Evolutionary conservation across 2,329 filamentous ascomycete genomes (phyloP).

Genomic region (Raffaelea ambrosiae): DNA sequence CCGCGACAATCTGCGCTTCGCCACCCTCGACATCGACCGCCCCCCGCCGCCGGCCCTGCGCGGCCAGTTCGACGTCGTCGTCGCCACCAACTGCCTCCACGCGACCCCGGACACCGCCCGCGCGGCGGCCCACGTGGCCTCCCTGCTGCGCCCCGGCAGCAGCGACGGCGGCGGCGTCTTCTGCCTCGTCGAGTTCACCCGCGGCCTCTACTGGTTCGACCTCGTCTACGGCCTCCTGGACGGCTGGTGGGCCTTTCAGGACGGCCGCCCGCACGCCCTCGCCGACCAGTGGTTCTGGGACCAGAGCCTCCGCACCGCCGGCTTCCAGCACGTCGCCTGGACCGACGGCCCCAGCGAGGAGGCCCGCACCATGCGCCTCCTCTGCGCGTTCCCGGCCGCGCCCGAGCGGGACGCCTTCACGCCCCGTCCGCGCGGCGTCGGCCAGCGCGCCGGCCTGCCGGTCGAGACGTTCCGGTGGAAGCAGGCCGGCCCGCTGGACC

Average conservation of each 20-base stretch:
- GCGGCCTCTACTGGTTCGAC: slow-evolving; percentile 21
- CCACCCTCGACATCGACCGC: slow-evolving; percentile 21
- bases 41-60: slow-evolving; percentile 14
- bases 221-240: slow-evolving; percentile 27
- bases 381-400: not conserved
- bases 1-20: slow-evolving; percentile 18
- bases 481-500: not conserved
- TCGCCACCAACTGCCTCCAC: slow-evolving; percentile 25
- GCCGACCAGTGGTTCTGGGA: slow-evolving; percentile 6
- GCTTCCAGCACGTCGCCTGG: slow-evolving; percentile 21
- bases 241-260: slow-evolving; percentile 29
- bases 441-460: not conserved
- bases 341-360: slow-evolving; percentile 16
- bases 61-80: slow-evolving; percentile 20
- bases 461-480: not conserved
- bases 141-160: slow-evolving; percentile 21
- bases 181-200: slow-evolving; percentile 25
- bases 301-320: slow-evolving; percentile 13
- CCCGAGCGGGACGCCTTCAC: not conserved
- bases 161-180: no score
- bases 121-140: slow-evolving; percentile 13
- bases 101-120: slow-evolving; percentile 19
- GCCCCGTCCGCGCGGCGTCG: not conserved
- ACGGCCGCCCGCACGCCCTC: slow-evolving; percentile 18
- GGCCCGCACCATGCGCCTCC: not conserved